These are phyloP conservation scores for Amanita subjunquillea DNA, from an alignment of 768 basidiomycete species.

Conservation along the genomic window DNA sequence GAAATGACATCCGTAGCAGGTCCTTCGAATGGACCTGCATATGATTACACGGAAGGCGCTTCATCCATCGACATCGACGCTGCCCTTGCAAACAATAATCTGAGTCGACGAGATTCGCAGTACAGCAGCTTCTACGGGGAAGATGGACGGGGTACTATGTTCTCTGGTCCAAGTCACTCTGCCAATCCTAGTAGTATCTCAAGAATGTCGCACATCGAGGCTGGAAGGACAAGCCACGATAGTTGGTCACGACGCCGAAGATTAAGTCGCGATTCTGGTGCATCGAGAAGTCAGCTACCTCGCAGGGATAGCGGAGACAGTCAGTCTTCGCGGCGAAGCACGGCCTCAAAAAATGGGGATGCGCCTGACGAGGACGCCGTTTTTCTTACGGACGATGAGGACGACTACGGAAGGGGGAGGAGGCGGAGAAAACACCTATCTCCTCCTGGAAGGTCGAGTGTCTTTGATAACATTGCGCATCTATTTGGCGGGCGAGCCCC, in stretches of 20 bases:
- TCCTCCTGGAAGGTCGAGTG: constrained; percentile 28
- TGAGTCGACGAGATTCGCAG: constrained; percentile 59
- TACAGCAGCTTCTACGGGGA: constrained; percentile 47
- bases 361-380: constrained; percentile 18
- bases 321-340: constrained; percentile 29
- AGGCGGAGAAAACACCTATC: constrained; percentile 22
- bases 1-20: constrained; percentile 33
- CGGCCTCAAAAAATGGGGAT: constrained; percentile 22
- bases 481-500: constrained; percentile 46
- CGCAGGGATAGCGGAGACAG: constrained; percentile 37
- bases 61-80: constrained; percentile 62
- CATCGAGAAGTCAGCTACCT: constrained; percentile 17
- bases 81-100: constrained; percentile 41
- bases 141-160: constrained; percentile 57
- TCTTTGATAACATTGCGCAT: constrained; percentile 59
- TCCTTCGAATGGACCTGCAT: constrained; percentile 16
- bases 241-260: constrained; percentile 38
- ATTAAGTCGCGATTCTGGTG: constrained; percentile 39
- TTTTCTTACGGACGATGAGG: constrained; percentile 16
- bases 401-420: constrained; percentile 13
- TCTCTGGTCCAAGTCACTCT: constrained; percentile 64
- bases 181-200: constrained; percentile 74
- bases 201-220: constrained; percentile 59
- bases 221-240: constrained; percentile 46
- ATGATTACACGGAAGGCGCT: constrained; percentile 86